Conservation (phyloP, 148 eudicot genomes). For the Persicaria tinctoria region DNA sequence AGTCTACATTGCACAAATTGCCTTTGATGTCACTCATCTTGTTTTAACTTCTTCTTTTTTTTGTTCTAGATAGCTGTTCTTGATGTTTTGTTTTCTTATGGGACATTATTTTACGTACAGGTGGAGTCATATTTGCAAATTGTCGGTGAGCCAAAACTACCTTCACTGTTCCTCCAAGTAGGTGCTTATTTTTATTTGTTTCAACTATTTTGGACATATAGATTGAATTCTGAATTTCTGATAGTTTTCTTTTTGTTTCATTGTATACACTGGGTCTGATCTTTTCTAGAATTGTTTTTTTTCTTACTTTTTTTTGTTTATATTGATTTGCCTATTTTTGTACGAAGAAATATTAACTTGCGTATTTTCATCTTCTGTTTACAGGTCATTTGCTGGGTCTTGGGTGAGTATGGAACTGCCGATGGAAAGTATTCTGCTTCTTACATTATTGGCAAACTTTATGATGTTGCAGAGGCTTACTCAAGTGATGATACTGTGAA, state of each 20-base stretch:
- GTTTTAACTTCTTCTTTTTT: too few relatives aligned
- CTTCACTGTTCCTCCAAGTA: conserved; percentile 93
- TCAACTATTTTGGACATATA: not conserved
- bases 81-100: not conserved
- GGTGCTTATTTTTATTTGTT: conserved; percentile 15
- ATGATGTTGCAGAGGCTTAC: conserved; percentile 94
- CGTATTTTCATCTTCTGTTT: not conserved
- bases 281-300: not conserved
- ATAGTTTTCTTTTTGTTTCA: not conserved
- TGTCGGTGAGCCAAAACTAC: conserved; percentile 89
- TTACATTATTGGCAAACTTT: conserved; percentile 79
- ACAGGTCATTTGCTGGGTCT: conserved; percentile 97
- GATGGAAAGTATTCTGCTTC: conserved; percentile 93
- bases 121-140: conserved; percentile 85
- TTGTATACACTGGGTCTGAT: not conserved
- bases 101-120: conserved; percentile 28
- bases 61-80: not conserved
- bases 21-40: not conserved
- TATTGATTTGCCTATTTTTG: not conserved
- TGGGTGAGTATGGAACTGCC: conserved; percentile 96
- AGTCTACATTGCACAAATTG: not conserved
- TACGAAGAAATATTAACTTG: not conserved
- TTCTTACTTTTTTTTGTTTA: not conserved
- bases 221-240: not conserved
- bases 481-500: conserved; percentile 89